Evolutionary conservation across 2,329 filamentous ascomycete genomes (phyloP), one percentile per base, ranked within the genome.

Genomic region (Xylaria sp.): DNA sequence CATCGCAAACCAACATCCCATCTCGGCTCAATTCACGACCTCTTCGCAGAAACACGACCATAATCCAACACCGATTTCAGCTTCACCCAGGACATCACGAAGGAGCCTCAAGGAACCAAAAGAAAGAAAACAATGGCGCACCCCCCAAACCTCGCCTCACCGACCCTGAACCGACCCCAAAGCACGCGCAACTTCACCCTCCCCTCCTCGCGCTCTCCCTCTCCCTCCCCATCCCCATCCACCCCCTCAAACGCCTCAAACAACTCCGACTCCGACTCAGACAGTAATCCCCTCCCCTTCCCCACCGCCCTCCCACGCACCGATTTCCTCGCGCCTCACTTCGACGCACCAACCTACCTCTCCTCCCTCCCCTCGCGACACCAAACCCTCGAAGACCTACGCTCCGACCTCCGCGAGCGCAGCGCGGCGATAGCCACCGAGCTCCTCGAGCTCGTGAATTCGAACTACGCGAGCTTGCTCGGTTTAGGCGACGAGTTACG

Each of bases 351-450:
- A 1, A 84, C 84, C 1, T 99, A 98, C 80, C 91, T 99, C 56
- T 94, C 81, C 8, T 91, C 92, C 1, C 87, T 97, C 1, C 89
- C 90, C 23, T 90, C 96, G 78, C 92, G 96, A 1, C 96, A 99
- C 80, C 96, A 99, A 80, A 98, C 95, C 0, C 92, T 99, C 57
- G 94, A 97, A 79, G 96, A 99, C 80, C 85, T 99, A 39, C 93
- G 95, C 44, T 84, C 91, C 5, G 97, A 99, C 77, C 86, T 99
- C 18, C 91, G 94, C 54, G 89, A 94, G 67, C 88, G 97, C 62
- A 93, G 91, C 74, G 89, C 92, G 74, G 87, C 91, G 23, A 90
- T 99, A 70, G 92, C 91, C 76, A 89, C 91, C 71, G 96, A 99
- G 82, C 86, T 99, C 2, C 86, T 99, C 20, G 95, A 98, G 82